A percentile compares a stretch with the other conserved stretches of the same genome.
phyloP scores from a whole-genome alignment of 352 stramenopile genomes.

The Phytopythium mirpurense region DNA sequence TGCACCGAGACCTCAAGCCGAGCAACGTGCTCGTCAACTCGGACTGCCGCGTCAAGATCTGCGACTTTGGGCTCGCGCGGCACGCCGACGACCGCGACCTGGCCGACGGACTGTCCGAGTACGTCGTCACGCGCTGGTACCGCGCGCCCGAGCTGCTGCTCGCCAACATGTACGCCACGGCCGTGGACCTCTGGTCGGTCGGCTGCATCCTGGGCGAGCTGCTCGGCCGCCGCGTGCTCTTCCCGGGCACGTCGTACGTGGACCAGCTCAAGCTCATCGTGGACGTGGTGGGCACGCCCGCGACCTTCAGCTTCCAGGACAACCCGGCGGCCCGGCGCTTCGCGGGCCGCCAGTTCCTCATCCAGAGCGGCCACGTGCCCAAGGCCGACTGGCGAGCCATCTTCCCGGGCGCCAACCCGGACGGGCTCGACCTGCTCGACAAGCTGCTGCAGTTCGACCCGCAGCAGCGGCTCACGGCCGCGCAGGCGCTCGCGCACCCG shows the following conservation, averaged over 20 bases:
- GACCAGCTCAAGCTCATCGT: slow-evolving; percentile 87
- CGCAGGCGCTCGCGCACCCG: slow-evolving; percentile 82
- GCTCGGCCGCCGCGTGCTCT: slow-evolving; percentile 84
- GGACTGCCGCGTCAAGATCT: slow-evolving; percentile 86
- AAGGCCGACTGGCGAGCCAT: slow-evolving; percentile 75
- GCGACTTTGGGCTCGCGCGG: slow-evolving; percentile 85
- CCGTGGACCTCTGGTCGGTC: slow-evolving; percentile 95
- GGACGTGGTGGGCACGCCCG: slow-evolving; percentile 77
- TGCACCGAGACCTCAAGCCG: slow-evolving; percentile 97
- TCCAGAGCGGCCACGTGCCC: slow-evolving; percentile 59
- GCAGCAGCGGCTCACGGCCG: slow-evolving; percentile 76
- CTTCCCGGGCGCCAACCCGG: slow-evolving; percentile 80
- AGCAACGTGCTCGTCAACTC: slow-evolving; percentile 97
- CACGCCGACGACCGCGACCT: slow-evolving; percentile 76
- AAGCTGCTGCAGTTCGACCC: slow-evolving; percentile 87
- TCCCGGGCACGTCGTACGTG: slow-evolving; percentile 82
- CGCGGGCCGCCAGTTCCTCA: slow-evolving; percentile 74
- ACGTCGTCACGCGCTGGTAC: slow-evolving; percentile 94
- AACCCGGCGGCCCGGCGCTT: slow-evolving; percentile 81
- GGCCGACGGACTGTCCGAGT: slow-evolving; percentile 86
- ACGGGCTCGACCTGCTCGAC: slow-evolving; percentile 83
- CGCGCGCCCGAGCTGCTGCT: slow-evolving; percentile 81
- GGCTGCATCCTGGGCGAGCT: slow-evolving; percentile 99
- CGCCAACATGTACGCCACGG: slow-evolving; percentile 80
- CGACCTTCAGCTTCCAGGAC: slow-evolving; percentile 84